These are phyloP conservation scores for Zymoseptoria pseudotritici DNA, from an alignment of 2,329 filamentous ascomycete genomes.

Conservation along the genomic window DNA sequence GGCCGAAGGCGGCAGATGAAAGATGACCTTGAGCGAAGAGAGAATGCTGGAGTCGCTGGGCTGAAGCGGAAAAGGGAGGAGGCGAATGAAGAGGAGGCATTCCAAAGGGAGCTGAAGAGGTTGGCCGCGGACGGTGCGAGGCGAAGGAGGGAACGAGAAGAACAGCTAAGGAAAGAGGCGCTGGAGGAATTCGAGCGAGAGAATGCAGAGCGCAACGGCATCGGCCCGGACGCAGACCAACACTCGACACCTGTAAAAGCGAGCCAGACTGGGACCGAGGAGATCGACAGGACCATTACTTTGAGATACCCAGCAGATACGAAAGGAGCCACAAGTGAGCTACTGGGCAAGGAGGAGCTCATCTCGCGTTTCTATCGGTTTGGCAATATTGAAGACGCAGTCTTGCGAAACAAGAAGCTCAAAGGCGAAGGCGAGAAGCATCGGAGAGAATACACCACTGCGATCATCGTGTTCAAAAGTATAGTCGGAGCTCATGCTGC, in stretches of 20 bases:
- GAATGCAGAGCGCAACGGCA: slow-evolving; percentile 3
- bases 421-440: slow-evolving; percentile 27
- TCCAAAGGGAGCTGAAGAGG: slow-evolving; percentile 44
- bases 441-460: slow-evolving; percentile 35
- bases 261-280: slow-evolving; percentile 35
- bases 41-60: slow-evolving; percentile 39
- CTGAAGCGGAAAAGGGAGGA: slow-evolving; percentile 41
- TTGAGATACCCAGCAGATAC: slow-evolving; percentile 37
- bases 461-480: slow-evolving; percentile 50
- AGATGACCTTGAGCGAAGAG: slow-evolving; percentile 76
- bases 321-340: neutral
- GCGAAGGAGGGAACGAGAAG: slow-evolving; percentile 48
- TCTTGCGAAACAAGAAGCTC: slow-evolving; percentile 50
- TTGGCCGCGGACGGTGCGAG: slow-evolving; percentile 45
- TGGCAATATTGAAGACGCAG: slow-evolving; percentile 49
- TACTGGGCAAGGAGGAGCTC: slow-evolving; percentile 44
- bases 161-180: slow-evolving; percentile 47
- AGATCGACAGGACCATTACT: slow-evolving; percentile 52
- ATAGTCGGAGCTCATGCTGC: slow-evolving; percentile 52
- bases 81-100: slow-evolving; percentile 48
- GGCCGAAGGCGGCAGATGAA: slow-evolving; percentile 67
- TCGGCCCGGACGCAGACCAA: neutral
- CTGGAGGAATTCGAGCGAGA: slow-evolving; percentile 41
- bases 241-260: neutral
- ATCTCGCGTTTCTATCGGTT: slow-evolving; percentile 44